phyloP scores from a whole-genome alignment of 2,329 filamentous ascomycete genomes.

The Neofusicoccum laricinum region DNA sequence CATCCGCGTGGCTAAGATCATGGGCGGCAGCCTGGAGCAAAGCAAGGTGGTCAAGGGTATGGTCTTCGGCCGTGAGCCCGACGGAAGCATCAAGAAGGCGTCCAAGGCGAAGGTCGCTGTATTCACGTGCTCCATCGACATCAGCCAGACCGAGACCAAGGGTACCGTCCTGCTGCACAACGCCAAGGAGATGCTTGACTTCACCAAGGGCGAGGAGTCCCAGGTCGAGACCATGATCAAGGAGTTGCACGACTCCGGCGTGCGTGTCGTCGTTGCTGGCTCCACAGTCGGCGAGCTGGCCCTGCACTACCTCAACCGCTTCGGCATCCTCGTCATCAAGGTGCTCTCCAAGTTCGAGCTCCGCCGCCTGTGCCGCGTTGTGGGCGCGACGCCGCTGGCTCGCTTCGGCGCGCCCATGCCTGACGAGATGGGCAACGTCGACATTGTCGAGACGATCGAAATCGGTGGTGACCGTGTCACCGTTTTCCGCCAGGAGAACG shows the following conservation, averaged over 20 bases:
- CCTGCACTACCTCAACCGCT: conserved; percentile 96
- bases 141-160: conserved; percentile 96
- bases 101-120: conserved; percentile 93
- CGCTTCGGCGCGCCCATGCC: conserved; percentile 97
- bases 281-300: conserved; percentile 94
- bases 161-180: conserved; percentile 96
- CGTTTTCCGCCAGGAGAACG: conserved; percentile 95
- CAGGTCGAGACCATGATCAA: conserved; percentile 91
- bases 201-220: conserved; percentile 92
- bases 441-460: conserved; percentile 94
- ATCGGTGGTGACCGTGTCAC: conserved; percentile 98
- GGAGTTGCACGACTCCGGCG: conserved; percentile 89
- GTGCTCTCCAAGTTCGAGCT: conserved; percentile 98
- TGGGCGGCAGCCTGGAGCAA: conserved; percentile 94
- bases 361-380: conserved; percentile 88
- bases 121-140: conserved; percentile 89
- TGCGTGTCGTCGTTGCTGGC: conserved; percentile 88
- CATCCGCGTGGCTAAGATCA: conserved; percentile 98
- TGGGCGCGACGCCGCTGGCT: conserved; percentile 93
- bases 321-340: conserved; percentile 93
- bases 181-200: conserved; percentile 97
- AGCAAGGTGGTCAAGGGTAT: conserved; percentile 95
- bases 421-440: conserved; percentile 96
- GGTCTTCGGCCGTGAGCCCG: conserved; percentile 96
- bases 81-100: conserved; percentile 84